These are phyloP conservation scores for Stagonosporopsis cucurbitacearum DNA, from an alignment of 2,329 filamentous ascomycete species.

Conservation along the genomic window DNA sequence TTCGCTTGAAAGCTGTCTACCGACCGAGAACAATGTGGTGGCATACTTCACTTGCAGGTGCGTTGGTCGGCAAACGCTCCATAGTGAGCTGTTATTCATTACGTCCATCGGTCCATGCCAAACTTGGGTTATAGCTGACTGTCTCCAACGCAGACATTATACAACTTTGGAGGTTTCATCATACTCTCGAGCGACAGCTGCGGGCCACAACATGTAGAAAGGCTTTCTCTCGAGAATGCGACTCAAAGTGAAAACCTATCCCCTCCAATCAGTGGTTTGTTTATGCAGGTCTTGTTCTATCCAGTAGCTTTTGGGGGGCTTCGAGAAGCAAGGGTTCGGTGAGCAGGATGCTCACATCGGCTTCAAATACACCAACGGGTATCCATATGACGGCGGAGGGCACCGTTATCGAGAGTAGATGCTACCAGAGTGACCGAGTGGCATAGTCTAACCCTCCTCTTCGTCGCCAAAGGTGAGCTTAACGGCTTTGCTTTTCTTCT, in stretches of 20 bases:
- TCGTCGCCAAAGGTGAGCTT: conserved; percentile 49
- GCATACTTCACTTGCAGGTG: background rate
- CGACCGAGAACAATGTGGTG: background rate
- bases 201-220: background rate
- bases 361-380: background rate
- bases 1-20: background rate
- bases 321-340: background rate
- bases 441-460: conserved; percentile 30
- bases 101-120: background rate
- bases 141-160: background rate
- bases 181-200: background rate
- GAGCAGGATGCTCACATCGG: background rate
- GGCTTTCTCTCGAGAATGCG: background rate
- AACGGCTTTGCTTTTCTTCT: conserved; percentile 47
- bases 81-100: background rate
- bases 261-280: background rate
- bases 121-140: background rate
- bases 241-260: background rate
- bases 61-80: background rate
- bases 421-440: background rate
- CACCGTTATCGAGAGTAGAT: background rate
- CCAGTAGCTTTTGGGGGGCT: background rate
- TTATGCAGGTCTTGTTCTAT: background rate
- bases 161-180: background rate
- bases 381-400: background rate